phyloP scores from a whole-genome alignment of 805 yeast genomes.

The Candida sonorensis region DNA sequence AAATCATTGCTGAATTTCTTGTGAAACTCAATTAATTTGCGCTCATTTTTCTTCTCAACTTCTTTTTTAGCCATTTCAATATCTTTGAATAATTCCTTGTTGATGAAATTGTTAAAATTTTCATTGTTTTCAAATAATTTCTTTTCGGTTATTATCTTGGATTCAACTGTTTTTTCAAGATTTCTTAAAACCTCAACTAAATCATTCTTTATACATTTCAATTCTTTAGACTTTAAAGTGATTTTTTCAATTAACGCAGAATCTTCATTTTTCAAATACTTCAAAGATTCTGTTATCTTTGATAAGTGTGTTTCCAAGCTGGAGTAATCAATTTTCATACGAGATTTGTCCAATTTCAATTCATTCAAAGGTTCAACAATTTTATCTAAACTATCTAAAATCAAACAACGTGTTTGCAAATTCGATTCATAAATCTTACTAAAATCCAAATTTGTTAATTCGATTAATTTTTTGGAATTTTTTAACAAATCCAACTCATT shows the following conservation, averaged over 20 bases:
- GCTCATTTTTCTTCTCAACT: constrained; percentile 2
- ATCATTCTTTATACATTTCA: constrained; percentile 7
- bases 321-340: too few species aligned
- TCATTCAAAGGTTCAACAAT: too few species aligned
- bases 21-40: constrained; percentile 5
- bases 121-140: constrained; percentile 3
- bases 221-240: constrained; percentile 17
- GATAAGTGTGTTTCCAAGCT: too few species aligned
- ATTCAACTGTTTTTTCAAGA: constrained; percentile 8
- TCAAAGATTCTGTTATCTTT: too few species aligned
- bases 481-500: constrained; percentile 9
- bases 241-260: constrained; percentile 27
- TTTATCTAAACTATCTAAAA: too few species aligned
- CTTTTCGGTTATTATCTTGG: constrained; percentile 3
- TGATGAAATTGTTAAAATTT: constrained; percentile 6
- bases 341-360: too few species aligned
- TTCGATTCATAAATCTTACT: constrained; percentile 16
- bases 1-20: constrained; percentile 6
- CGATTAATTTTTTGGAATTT: constrained; percentile 16
- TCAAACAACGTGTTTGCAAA: constrained; percentile 6
- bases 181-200: constrained; percentile 1
- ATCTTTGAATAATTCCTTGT: constrained; percentile 2
- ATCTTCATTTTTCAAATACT: too few species aligned
- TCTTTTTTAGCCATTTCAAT: constrained; percentile 1
- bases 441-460: constrained; percentile 23